Evolutionary conservation across 257 asterid species (phyloP), one percentile per base, ranked within the genome.

Genomic region (Striga asiatica): DNA sequence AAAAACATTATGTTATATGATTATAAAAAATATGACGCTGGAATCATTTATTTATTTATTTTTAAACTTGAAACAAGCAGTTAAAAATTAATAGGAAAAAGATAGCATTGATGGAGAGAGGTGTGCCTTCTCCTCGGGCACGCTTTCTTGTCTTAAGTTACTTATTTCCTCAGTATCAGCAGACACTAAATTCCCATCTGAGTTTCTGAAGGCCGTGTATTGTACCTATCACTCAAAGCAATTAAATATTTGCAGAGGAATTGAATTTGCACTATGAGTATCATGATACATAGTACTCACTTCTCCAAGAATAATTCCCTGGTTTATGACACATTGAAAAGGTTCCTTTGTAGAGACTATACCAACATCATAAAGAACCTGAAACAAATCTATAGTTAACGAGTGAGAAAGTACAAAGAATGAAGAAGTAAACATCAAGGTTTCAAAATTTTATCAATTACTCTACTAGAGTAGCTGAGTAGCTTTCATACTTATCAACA

Each of bases 291-390:
- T 34, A 53, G 23, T 41, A 64, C 84, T 78, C 78, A 92, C 98
- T 77, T 92, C 98, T 42, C 98, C 98, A 52, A 92, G 94, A 72
- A 92, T 92, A 54, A 92, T 82, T 69, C 98, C 98, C 78, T 92
- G 98, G 72, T 92, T 92, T 72, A 92, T 92, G 76, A 92, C 98
- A 72, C 98, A 82, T 60, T 92, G 79, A 66, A 92, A 92, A 46
- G 98, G 98, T 71, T 92, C 97, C 81, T 71, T 76, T 17, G 83
- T 88, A 52, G 98, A 84, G 52, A 88, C 97, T 31, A 74, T 82
- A 24, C 95, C 98, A 28, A 82, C 65, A 78, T 88, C 98, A 71
- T 82, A 88, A 58, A 92, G 97, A 80, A 92, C 98, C 98, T 92
- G 79, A 56, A 71, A 56, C 29, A 60, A 51, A 67, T 37, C 35